These are phyloP conservation scores for Sarcomyxa edulis DNA, from an alignment of 768 basidiomycete species.

Conservation along the genomic window DNA sequence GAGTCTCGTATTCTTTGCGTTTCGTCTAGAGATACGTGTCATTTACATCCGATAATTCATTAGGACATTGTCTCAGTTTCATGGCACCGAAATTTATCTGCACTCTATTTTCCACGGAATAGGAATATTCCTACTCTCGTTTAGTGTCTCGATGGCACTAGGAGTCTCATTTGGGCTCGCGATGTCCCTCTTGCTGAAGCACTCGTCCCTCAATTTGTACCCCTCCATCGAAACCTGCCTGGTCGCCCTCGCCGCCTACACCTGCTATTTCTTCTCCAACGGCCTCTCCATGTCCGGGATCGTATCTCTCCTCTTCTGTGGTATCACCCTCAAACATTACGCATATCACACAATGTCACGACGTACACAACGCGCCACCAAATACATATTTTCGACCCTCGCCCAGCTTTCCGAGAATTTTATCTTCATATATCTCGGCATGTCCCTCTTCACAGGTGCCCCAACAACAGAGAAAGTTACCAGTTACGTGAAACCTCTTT, in stretches of 20 bases:
- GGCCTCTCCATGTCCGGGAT: constrained; percentile 93
- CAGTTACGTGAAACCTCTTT: constrained; percentile 90
- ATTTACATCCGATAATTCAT: neutral
- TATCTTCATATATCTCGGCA: constrained; percentile 98
- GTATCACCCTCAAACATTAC: constrained; percentile 98
- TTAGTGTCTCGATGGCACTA: constrained; percentile 90
- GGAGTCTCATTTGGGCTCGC: constrained; percentile 88
- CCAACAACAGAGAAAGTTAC: constrained; percentile 74
- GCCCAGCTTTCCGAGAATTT: constrained; percentile 97
- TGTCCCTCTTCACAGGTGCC: constrained; percentile 90
- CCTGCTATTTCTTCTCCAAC: constrained; percentile 98
- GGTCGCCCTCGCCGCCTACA: constrained; percentile 91
- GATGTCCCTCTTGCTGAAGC: constrained; percentile 91
- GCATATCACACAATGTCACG: constrained; percentile 99
- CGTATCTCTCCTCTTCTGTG: constrained; percentile 96
- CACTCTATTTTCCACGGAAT: constrained; percentile 91
- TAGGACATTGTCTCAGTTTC: constrained; percentile 90
- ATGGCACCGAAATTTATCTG: constrained; percentile 81
- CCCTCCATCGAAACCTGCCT: constrained; percentile 98
- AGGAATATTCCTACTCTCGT: constrained; percentile 96
- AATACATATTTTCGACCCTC: constrained; percentile 93
- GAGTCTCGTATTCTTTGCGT: constrained; percentile 31
- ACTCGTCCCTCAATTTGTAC: constrained; percentile 80
- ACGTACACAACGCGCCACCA: constrained; percentile 87
- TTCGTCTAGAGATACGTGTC: neutral